A percentile compares a stretch with the other conserved stretches of the same genome.
Evolutionary conservation across 257 asterid species (phyloP).

Genomic region (Osmanthus fragrans): DNA sequence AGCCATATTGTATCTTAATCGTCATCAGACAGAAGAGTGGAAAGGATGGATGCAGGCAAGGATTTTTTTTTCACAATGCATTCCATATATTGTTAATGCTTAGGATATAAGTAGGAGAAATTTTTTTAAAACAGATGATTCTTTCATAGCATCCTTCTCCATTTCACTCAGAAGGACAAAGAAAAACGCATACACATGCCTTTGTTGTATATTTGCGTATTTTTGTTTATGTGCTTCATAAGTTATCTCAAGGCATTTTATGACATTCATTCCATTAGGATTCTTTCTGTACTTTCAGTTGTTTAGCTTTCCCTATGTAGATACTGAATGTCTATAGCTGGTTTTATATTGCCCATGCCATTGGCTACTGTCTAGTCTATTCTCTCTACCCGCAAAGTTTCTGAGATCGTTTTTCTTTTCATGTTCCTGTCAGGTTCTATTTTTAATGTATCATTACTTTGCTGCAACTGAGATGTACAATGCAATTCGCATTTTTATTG

Average conservation of each 20-base stretch:
- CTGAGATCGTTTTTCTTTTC: conserved; percentile 22
- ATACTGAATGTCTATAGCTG: conserved; percentile 4
- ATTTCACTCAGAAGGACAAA: background rate
- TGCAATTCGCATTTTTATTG: conserved; percentile 92
- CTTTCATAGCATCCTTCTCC: background rate
- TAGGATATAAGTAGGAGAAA: background rate
- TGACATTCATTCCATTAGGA: conserved; percentile 9
- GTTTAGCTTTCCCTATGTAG: background rate
- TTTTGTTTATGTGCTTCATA: background rate
- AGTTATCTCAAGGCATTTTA: conserved; percentile 14
- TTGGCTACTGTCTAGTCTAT: background rate
- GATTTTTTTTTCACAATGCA: background rate
- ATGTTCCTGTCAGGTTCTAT: conserved; percentile 64
- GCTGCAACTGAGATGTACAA: conserved; percentile 96
- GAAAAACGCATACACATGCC: background rate
- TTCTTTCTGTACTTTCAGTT: conserved; percentile 7
- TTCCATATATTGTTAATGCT: background rate
- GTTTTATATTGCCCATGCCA: background rate
- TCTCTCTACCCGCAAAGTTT: conserved; percentile 12
- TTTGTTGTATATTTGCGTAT: background rate
- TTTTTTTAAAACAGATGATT: background rate
- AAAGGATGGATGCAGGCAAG: conserved; percentile 99
- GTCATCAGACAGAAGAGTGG: conserved; percentile 98
- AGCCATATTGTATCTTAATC: conserved; percentile 79
- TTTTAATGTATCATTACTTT: conserved; percentile 94